phyloP scores from a whole-genome alignment of 331 rosid genomes.

The Acacia pycnantha region DNA sequence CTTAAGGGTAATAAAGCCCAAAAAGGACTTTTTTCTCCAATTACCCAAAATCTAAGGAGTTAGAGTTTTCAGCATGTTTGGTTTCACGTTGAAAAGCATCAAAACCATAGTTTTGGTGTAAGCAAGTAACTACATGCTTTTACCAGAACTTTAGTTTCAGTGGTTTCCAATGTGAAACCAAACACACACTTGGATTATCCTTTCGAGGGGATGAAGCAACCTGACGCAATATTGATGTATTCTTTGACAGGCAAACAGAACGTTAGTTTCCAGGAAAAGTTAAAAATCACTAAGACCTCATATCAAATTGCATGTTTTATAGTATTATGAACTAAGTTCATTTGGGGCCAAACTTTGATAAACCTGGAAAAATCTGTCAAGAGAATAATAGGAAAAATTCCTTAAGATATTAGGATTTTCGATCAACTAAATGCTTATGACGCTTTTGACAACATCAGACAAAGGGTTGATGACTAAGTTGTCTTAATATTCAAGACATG shows the following conservation, averaged over 20 bases:
- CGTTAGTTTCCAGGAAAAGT: neutral
- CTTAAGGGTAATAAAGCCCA: neutral
- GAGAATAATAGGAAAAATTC: neutral
- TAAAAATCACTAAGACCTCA: neutral
- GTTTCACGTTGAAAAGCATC: neutral
- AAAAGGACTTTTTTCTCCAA: neutral
- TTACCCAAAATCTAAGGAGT: neutral
- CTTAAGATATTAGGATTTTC: neutral
- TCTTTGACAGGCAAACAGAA: neutral
- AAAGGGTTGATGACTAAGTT: neutral
- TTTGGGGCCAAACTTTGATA: neutral
- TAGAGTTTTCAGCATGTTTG: neutral
- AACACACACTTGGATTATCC: neutral
- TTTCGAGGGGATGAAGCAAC: neutral
- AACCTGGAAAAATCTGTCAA: neutral
- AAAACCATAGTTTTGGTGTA: neutral
- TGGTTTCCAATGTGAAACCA: neutral
- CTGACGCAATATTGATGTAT: neutral
- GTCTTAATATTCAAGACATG: neutral
- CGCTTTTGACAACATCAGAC: neutral
- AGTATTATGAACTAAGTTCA: neutral
- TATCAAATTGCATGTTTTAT: neutral
- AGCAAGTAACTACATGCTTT: neutral
- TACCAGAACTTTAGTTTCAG: neutral
- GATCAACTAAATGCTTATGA: neutral